Percentiles rank a stretch among this genome's conserved stretches.
Conservation (phyloP, 345 rosid species). For the Aquilaria yunnanensis region DNA sequence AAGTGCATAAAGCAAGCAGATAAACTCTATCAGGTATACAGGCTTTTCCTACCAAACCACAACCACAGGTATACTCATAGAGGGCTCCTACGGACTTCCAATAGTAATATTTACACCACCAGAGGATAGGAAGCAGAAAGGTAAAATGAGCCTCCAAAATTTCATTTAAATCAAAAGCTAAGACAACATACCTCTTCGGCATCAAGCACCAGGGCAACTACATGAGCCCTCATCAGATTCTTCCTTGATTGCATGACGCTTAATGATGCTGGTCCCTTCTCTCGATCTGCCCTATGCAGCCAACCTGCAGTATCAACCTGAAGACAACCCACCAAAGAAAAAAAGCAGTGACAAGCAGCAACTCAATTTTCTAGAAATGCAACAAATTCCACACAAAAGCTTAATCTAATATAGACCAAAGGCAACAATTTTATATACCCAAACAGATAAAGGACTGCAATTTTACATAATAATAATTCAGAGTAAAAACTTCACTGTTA, state of each 20-base stretch:
- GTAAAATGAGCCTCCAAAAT: too few species aligned
- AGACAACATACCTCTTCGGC: conserved; percentile 73
- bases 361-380: too few species aligned
- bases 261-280: conserved; percentile 91
- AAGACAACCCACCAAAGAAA: not conserved
- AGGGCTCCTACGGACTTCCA: not conserved
- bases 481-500: too few species aligned
- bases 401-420: too few species aligned
- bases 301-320: conserved; percentile 99
- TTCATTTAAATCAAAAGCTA: not conserved
- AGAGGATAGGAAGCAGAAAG: too few species aligned
- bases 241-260: conserved; percentile 93
- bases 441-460: too few species aligned
- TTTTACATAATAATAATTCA: too few species aligned
- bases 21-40: not conserved
- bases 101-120: not conserved
- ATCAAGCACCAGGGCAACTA: conserved; percentile 86
- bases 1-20: conserved; percentile 2
- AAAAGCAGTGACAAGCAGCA: conserved; percentile 6
- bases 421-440: too few species aligned
- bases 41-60: not conserved
- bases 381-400: too few species aligned
- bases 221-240: conserved; percentile 93
- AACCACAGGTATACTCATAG: not conserved
- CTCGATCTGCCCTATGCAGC: conserved; percentile 78